Evolutionary conservation across 2,329 filamentous ascomycete species (phyloP).

Genomic region (Malbranchea cinnamomea): DNA sequence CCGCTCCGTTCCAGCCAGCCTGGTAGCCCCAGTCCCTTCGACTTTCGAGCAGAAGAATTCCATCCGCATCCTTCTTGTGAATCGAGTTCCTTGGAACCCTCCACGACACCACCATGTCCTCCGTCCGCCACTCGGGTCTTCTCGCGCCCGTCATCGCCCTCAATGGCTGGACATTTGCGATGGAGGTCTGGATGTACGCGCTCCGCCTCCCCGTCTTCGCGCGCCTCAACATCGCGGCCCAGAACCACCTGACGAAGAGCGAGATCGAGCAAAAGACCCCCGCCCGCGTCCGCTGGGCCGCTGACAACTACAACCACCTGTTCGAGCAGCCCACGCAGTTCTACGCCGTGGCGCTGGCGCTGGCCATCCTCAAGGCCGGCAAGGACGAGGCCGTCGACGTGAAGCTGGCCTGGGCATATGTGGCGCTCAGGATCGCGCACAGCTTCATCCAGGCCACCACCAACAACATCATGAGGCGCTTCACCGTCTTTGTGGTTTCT

Average conservation of each 20-base stretch:
- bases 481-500: constrained; percentile 19
- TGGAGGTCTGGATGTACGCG: constrained; percentile 30
- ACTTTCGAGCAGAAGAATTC: too few relatives aligned
- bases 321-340: constrained; percentile 32
- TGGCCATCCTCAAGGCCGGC: constrained; percentile 17
- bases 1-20: too few relatives aligned
- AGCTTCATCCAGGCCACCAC: constrained; percentile 24
- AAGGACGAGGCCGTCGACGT: constrained; percentile 14
- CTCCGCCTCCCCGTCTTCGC: constrained; percentile 20
- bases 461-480: constrained; percentile 24
- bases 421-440: constrained; percentile 26
- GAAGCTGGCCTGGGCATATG: constrained; percentile 29
- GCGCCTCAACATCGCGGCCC: constrained; percentile 7
- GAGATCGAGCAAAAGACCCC: constrained; percentile 17
- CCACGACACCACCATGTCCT: constrained; percentile 3
- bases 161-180: constrained; percentile 26
- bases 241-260: constrained; percentile 11
- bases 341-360: constrained; percentile 25
- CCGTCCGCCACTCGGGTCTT: constrained; percentile 10
- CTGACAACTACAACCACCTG: constrained; percentile 32
- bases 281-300: constrained; percentile 19
- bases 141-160: constrained; percentile 20
- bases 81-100: too few relatives aligned
- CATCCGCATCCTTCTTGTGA: too few relatives aligned
- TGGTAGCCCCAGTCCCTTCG: too few relatives aligned